Evolutionary conservation across 163 green algal species (phyloP).

Genomic region (Scenedesmus sp.): DNA sequence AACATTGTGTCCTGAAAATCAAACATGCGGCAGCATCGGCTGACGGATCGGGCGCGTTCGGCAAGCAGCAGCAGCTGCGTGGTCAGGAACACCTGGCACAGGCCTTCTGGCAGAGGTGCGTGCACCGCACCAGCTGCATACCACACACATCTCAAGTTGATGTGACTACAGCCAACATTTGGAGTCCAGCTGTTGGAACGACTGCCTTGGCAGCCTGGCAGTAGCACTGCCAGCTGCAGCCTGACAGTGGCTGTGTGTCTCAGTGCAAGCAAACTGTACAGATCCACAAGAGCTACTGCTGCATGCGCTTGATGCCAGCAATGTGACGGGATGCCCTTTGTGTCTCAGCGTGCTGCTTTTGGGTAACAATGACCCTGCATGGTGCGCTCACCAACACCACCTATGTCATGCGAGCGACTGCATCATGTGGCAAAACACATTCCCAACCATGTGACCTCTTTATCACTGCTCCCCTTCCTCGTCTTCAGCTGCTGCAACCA

Average conservation of each 20-base stretch:
- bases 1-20: not conserved
- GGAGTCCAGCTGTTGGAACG: not conserved
- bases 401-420: too few species aligned
- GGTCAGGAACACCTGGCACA: not conserved
- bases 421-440: not conserved
- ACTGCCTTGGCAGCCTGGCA: not conserved
- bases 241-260: not conserved
- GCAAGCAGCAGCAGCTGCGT: constrained; percentile 6
- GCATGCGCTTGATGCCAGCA: not conserved
- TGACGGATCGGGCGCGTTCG: not conserved
- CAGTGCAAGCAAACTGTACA: not conserved
- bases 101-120: not conserved
- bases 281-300: not conserved
- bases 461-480: not conserved
- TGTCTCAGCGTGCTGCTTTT: not conserved
- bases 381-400: not conserved
- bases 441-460: not conserved
- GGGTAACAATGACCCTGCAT: not conserved
- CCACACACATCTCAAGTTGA: not conserved
- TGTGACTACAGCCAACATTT: not conserved
- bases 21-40: not conserved
- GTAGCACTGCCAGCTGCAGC: not conserved
- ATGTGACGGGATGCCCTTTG: not conserved
- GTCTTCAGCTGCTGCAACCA: not conserved
- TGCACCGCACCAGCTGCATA: not conserved